Evolutionary conservation across 23 red algal species (phyloP).

Genomic region (Pyropia haitanensis): DNA sequence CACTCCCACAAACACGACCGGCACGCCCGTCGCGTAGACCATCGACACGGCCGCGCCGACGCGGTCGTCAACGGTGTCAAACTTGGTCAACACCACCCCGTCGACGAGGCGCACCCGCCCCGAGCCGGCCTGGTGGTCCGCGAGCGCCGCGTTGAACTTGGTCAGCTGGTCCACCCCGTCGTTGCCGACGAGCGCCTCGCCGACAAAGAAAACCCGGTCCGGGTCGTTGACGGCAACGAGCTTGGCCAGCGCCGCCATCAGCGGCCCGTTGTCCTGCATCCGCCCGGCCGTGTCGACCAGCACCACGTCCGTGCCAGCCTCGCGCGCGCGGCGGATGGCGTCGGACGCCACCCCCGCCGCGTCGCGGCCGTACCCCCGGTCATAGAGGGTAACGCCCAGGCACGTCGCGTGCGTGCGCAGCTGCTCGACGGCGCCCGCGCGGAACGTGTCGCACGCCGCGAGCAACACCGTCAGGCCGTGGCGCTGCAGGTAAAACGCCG

Average conservation of each 20-base stretch:
- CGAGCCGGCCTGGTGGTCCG: slow-evolving; percentile 29
- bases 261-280: slow-evolving; percentile 98
- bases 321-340: slow-evolving; percentile 58
- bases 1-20: slow-evolving; percentile 95
- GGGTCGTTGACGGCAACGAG: slow-evolving; percentile 68
- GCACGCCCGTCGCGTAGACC: slow-evolving; percentile 85
- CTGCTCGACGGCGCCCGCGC: slow-evolving; percentile 96
- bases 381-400: slow-evolving; percentile 75
- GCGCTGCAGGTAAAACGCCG: slow-evolving; percentile 61
- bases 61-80: slow-evolving; percentile 90
- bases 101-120: slow-evolving; percentile 54
- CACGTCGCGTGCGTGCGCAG: slow-evolving; percentile 85
- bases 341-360: slow-evolving; percentile 68
- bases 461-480: slow-evolving; percentile 70
- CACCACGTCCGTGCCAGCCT: slow-evolving; percentile 70
- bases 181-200: slow-evolving; percentile 96
- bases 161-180: slow-evolving; percentile 90
- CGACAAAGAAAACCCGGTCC: slow-evolving; percentile 91
- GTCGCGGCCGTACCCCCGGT: slow-evolving; percentile 85
- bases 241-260: slow-evolving; percentile 87
- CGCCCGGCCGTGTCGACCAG: slow-evolving; percentile 94
- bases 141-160: slow-evolving; percentile 77
- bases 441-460: slow-evolving; percentile 97
- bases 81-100: slow-evolving; percentile 96
- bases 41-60: slow-evolving; percentile 97